Base-by-base conservation (phyloP, 2,329 filamentous ascomycete genomes). In the Beauveria caledonica region DNA sequence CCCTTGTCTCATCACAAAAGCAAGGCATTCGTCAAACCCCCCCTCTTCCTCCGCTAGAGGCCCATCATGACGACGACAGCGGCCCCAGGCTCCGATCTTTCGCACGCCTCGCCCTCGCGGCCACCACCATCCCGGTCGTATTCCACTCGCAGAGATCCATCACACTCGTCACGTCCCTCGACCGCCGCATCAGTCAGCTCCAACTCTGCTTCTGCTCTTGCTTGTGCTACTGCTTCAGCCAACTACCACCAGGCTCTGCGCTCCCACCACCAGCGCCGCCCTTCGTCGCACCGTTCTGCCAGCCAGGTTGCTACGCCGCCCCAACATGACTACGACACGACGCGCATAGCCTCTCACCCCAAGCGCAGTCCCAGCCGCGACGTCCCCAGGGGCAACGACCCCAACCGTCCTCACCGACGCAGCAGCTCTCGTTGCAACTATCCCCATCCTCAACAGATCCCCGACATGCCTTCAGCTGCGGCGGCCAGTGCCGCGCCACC, bases 311-410 rank as follows among this genome's bases (percentile, higher is more conserved):
- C 74, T 46, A 67, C 76, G 57, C 76, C 77, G 59, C 57, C 40
- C 23, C 85, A 87, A 68, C 80, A 87, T 72, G 89, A 94, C 74
- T 86, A 86, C 78, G 90, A 93, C 75, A 82, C 86, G 67, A 79
- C 81, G 68, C 86, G 86, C 77, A 73, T 89, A 76, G 82, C 84
- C 68, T 78, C 81, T 58, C 77, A 83, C 76, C 66, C 80, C 78
- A 74, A 85, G 82, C 82, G 85, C 75, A 86, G 81, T 76, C 80
- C 83, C 62, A 88, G 85, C 67, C 81, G 80, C 71, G 87, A 90
- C 68, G 79, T 80, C 62, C 69, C 82, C 80, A 72, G 78, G 80
- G 72, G 85, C 84, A 67, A 80, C 78, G 66, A 82, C 75, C 70
- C 77, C 62, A 64, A 33, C 60, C 71, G 68, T 67, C 72, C 74